Percentiles rank a stretch among this genome's conserved stretches.
These are phyloP conservation scores for Senecio squalidus DNA, from an alignment of 140 eudicot genomes.

Conservation along the genomic window DNA sequence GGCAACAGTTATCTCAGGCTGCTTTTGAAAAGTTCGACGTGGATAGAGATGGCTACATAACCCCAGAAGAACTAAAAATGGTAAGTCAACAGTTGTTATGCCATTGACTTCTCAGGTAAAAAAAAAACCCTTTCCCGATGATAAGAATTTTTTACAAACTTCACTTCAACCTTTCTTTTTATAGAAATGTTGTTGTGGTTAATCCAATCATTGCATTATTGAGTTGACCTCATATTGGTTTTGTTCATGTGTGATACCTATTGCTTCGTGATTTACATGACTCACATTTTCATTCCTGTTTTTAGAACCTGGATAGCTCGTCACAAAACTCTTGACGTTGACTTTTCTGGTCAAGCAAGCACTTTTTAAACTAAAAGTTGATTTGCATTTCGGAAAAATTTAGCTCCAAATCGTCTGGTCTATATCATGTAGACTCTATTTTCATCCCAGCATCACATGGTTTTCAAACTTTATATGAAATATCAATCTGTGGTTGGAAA, in stretches of 20 bases:
- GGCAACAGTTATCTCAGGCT: conserved; percentile 83
- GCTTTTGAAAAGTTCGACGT: conserved; percentile 95
- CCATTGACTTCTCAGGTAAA: not conserved
- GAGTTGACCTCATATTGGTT: not conserved
- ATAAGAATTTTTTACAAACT: not conserved
- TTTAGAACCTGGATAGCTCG: not conserved
- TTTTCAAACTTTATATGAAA: not conserved
- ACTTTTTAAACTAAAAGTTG: not conserved
- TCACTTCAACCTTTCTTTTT: not conserved
- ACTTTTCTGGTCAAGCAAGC: not conserved
- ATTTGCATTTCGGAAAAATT: not conserved
- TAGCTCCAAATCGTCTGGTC: not conserved
- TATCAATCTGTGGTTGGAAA: not conserved
- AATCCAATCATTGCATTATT: not conserved
- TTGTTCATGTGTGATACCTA: not conserved
- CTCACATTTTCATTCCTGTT: not conserved
- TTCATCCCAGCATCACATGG: not conserved
- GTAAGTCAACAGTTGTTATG: conserved; percentile 23
- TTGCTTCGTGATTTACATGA: not conserved
- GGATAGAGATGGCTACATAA: conserved; percentile 87
- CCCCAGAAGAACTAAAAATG: conserved; percentile 93
- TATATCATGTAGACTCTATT: not conserved
- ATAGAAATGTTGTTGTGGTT: not conserved
- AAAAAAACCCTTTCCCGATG: not conserved
- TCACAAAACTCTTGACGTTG: not conserved